Evolutionary conservation across 768 basidiomycete genomes (phyloP), one percentile per base, ranked within the genome.

Genomic region (Lactarius sanguifluus): DNA sequence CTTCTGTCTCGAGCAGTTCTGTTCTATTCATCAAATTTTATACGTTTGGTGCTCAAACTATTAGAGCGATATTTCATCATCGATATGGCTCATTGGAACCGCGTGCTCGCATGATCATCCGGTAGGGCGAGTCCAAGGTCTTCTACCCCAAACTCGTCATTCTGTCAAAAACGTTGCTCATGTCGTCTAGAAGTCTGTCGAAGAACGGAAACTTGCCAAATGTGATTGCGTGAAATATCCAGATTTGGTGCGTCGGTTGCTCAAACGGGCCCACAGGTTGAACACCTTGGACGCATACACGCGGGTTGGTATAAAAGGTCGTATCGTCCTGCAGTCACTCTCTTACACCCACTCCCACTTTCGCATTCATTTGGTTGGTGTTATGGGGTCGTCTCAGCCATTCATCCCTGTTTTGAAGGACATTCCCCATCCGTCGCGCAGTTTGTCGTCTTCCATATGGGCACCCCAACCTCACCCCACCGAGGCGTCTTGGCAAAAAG

Each of bases 391-490:
- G n/a, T 66, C 62, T 61, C 70, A 70, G 59, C 65, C 68, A 13
- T 67, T 71, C 58, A 41, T 66, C 25, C 68, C 69, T 6, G n/a
- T 63, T 43, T 59, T 61, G 54, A 66, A 71, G 62, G 47, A 65
- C 36, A 43, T 64, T 54, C 62, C 62, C 30, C 67, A 65, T 10
- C 65, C 70, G 7, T 71, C 70, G 32, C 70, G 70, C 52, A 10
- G 64, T 30, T 62, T 71, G 20, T 63, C 72, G 1, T 66, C 77
- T 4, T 91, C 90, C 59, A 92, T 93, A 68, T 93, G 91, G 91
- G 91, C 91, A 1, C 91, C 91, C 9, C 89, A 88, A 73, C 88
- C 90, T 4, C 89, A 88, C 74, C 83, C 84, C 6, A 81, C 83
- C 18, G 87, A 87, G 23, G 73, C 80, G 6, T 82, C 85, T 15